These are phyloP conservation scores for Coniochaeta hoffmannii DNA, from an alignment of 2,329 filamentous ascomycete species.

Conservation along the genomic window DNA sequence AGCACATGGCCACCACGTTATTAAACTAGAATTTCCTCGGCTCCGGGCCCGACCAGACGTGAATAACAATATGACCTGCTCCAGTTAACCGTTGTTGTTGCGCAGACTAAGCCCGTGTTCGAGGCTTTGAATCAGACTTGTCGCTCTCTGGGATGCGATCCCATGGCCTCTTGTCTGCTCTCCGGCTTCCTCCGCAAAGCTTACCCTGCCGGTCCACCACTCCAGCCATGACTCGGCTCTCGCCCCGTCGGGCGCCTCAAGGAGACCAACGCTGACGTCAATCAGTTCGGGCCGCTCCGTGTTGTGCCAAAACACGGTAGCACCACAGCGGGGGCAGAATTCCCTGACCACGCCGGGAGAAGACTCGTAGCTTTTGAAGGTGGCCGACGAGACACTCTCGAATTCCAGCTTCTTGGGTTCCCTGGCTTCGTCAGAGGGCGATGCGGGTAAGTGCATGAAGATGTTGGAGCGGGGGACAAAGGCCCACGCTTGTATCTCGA, in stretches of 20 bases:
- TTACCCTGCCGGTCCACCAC: constrained; percentile 52
- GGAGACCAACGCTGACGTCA: constrained; percentile 56
- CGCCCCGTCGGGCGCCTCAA: constrained; percentile 42
- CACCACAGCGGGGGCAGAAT: constrained; percentile 57
- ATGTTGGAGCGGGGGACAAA: constrained; percentile 58
- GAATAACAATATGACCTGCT: not conserved
- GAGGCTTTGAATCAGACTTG: constrained; percentile 18
- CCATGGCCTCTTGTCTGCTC: not conserved
- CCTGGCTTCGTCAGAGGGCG: constrained; percentile 6
- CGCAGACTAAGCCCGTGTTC: constrained; percentile 3
- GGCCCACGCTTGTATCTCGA: constrained; percentile 58
- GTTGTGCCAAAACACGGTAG: constrained; percentile 57
- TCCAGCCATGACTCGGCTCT: constrained; percentile 52
- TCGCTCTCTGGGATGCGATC: constrained; percentile 16
- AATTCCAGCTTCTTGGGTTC: constrained; percentile 25
- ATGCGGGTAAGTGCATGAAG: constrained; percentile 24
- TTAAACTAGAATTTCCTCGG: not conserved
- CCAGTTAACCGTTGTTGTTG: not conserved
- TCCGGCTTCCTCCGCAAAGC: constrained; percentile 46
- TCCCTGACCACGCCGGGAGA: constrained; percentile 46
- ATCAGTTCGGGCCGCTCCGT: constrained; percentile 45
- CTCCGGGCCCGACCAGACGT: not conserved
- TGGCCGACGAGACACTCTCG: constrained; percentile 26
- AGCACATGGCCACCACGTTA: not conserved
- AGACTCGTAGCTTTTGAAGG: constrained; percentile 45